These are phyloP conservation scores for Volvox africanus DNA, from an alignment of 139 green algal species.

Conservation along the genomic window DNA sequence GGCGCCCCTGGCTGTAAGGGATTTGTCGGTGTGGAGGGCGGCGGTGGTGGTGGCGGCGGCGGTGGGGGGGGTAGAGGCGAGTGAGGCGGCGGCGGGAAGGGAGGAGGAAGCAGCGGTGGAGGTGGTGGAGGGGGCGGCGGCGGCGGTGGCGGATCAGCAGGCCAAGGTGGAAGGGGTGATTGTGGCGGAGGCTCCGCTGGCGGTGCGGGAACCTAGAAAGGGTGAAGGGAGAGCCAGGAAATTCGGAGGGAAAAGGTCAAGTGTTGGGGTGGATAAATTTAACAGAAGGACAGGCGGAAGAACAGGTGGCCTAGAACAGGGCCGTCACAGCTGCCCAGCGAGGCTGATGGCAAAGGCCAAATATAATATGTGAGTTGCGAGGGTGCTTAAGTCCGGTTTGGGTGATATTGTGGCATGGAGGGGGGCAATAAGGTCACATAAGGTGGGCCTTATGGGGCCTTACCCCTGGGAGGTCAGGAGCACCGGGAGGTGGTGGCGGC, in stretches of 20 bases:
- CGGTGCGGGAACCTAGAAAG: not conserved
- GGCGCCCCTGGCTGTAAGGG: not conserved
- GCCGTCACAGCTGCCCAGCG: no score
- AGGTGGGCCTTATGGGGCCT: not conserved
- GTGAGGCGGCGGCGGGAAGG: not conserved
- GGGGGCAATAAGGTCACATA: not conserved
- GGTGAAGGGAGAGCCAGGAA: no score
- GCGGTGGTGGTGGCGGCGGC: not conserved
- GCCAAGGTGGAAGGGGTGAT: not conserved
- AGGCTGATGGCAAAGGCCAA: no score
- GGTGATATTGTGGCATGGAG: not conserved
- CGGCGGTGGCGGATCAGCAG: not conserved
- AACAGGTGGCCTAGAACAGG: no score
- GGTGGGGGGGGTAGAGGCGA: not conserved
- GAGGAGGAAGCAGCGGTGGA: not conserved
- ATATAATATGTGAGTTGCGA: no score
- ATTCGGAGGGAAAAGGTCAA: no score
- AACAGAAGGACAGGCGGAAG: no score
- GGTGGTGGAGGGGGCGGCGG: conserved; percentile 4
- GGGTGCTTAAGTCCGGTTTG: not conserved
- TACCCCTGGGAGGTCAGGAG: conserved; percentile 1
- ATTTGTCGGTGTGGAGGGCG: not conserved
- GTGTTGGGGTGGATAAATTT: no score
- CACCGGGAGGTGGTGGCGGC: not conserved
- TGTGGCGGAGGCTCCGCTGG: not conserved